Base-by-base conservation (phyloP, 2,329 filamentous ascomycete genomes). In the Neofusicoccum cordaticola region DNA sequence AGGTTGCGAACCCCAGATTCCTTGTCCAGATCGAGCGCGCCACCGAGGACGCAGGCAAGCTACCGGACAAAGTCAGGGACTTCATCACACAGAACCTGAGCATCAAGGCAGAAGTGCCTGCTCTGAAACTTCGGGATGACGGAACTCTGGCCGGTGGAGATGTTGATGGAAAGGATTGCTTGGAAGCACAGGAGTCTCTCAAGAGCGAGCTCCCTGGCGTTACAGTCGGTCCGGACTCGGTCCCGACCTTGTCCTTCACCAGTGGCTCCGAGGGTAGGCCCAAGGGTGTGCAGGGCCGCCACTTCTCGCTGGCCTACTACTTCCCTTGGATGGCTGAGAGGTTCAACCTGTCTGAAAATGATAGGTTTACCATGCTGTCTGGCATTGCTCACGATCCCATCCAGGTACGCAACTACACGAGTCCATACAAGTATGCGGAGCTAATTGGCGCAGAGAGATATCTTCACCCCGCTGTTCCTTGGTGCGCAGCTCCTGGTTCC, bases 241-340 rank as follows among this genome's bases (percentile, higher is more conserved):
- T 84, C 6, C 89, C 90, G 1, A 96, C 90, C 0, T 81, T 97
- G 1, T 81, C 79, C 12, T 84, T 84, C 71, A 84, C 82, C 27
- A 83, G 80, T 34, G 92, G 93, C 4, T 86, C 83, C 0, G 91
- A 96, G 79, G 92, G 91, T 51, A 83, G 86, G 68, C 93, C 92
- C 39, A 97, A 96, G 81, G 92, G 92, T 69, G 94, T 98, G 12
- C 84, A 88, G 64, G 93, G 94, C 0, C 86, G 94, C 13, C 94
- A 98, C 78, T 98, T 90, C 79, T 90, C 87, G 58, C 81, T 98
- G 66, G 86, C 92, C 1, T 88, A 90, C 71, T 98, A 97, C 80
- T 96, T 94, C 73, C 87, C 89, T 19, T 98, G 93, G 93, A 98
- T 98, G 94, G 87, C 92, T 0, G 81, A 95, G 78, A 87, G 82